Percentiles rank a stretch among this genome's conserved stretches.
Conservation (phyloP, 768 basidiomycete genomes). For the Suillus discolor region DNA sequence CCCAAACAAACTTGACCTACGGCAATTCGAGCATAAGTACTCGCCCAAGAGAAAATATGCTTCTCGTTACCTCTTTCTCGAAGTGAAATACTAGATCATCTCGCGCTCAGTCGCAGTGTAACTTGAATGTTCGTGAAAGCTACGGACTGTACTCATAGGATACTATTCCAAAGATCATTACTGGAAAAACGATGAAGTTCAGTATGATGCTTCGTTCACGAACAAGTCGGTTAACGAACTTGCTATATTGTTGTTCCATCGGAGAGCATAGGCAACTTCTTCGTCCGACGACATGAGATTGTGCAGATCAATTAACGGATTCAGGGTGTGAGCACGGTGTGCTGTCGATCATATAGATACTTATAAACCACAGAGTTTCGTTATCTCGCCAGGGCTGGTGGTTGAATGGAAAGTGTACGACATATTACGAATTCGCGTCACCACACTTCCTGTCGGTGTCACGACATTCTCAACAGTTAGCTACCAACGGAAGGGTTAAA, state of each 20-base stretch:
- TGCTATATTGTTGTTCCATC: neutral
- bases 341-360: neutral
- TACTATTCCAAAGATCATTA: neutral
- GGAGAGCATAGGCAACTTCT: neutral
- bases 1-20: slow-evolving; percentile 3
- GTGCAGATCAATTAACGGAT: neutral
- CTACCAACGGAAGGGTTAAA: neutral
- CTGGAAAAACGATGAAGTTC: slow-evolving; percentile 1
- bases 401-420: neutral
- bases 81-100: neutral
- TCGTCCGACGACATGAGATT: slow-evolving; percentile 1
- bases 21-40: neutral
- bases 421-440: neutral
- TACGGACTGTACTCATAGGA: slow-evolving; percentile 6
- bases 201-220: neutral
- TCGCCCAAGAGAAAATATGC: neutral
- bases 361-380: neutral
- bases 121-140: neutral
- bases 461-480: neutral
- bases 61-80: neutral
- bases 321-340: neutral
- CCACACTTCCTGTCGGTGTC: neutral
- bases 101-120: neutral
- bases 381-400: neutral
- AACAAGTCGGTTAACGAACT: neutral